phyloP scores from a whole-genome alignment of 495 filamentous ascomycete genomes.

The Hypomontagnella monticulosa region DNA sequence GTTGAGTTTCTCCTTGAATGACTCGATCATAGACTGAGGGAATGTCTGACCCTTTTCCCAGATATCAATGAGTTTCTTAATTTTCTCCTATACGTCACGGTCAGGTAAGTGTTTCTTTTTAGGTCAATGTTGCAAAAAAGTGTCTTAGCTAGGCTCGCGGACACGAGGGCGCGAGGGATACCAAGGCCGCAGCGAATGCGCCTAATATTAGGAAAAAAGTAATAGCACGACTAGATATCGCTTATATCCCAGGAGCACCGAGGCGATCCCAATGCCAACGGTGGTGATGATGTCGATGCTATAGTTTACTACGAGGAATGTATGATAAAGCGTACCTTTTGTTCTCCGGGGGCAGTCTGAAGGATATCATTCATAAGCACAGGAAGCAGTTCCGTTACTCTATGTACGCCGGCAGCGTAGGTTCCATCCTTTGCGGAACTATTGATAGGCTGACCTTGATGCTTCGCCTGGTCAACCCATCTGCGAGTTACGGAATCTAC shows the following conservation, averaged over 20 bases:
- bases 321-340: conserved; percentile 87
- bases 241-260: conserved; percentile 47
- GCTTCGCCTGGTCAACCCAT: conserved; percentile 95
- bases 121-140: conserved; percentile 31
- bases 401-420: conserved; percentile 92
- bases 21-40: conserved; percentile 78
- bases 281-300: conserved; percentile 44
- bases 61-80: conserved; percentile 94
- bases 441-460: conserved; percentile 80
- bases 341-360: conserved; percentile 86
- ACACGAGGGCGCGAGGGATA: conserved; percentile 10
- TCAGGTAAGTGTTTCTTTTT: conserved; percentile 53
- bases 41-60: conserved; percentile 97
- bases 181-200: background rate
- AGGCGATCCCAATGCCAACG: conserved; percentile 33
- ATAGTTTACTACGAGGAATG: conserved; percentile 47
- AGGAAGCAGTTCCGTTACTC: conserved; percentile 93
- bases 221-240: conserved; percentile 45
- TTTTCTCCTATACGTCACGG: conserved; percentile 81
- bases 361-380: conserved; percentile 96
- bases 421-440: conserved; percentile 85
- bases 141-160: conserved; percentile 16
- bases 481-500: conserved; percentile 99
- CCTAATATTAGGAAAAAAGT: conserved; percentile 24
- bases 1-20: conserved; percentile 86